Conservation (phyloP, 2,329 filamentous ascomycete genomes). For the Cladorrhinum sp. region DNA sequence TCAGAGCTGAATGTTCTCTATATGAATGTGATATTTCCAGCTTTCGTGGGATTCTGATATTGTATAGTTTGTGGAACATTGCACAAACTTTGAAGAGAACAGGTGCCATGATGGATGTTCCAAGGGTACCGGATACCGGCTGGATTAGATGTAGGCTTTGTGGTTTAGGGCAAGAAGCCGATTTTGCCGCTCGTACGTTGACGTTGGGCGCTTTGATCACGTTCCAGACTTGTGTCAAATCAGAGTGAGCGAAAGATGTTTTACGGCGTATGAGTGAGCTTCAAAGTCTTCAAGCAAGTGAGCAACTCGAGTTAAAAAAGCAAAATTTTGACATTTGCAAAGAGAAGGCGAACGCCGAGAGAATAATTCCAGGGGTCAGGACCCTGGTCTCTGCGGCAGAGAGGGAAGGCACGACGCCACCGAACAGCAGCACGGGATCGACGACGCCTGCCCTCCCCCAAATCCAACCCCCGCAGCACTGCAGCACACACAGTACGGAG, state of each 20-base stretch:
- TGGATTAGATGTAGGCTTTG: not conserved
- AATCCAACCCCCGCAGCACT: no score
- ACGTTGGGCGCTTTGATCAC: not conserved
- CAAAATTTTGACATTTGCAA: not conserved
- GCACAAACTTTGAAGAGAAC: not conserved
- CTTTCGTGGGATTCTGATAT: not conserved
- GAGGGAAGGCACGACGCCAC: not conserved
- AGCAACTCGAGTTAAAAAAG: not conserved
- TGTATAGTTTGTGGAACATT: not conserved
- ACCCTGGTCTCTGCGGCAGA: not conserved
- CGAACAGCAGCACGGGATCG: not conserved
- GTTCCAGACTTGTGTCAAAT: not conserved
- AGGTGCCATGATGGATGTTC: not conserved
- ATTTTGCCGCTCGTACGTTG: not conserved
- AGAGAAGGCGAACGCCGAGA: not conserved
- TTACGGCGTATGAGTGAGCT: no score
- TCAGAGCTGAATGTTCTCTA: no score
- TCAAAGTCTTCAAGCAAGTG: not conserved
- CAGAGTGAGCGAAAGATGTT: not conserved
- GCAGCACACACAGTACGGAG: not conserved
- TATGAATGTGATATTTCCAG: not conserved
- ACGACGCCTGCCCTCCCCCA: not conserved
- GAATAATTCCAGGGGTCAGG: not conserved
- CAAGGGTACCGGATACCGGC: not conserved
- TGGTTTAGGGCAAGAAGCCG: not conserved